A percentile compares a stretch with the other conserved stretches of the same genome.
These are phyloP conservation scores for Crassisporium funariophilum DNA, from an alignment of 768 basidiomycete genomes.

Conservation along the genomic window DNA sequence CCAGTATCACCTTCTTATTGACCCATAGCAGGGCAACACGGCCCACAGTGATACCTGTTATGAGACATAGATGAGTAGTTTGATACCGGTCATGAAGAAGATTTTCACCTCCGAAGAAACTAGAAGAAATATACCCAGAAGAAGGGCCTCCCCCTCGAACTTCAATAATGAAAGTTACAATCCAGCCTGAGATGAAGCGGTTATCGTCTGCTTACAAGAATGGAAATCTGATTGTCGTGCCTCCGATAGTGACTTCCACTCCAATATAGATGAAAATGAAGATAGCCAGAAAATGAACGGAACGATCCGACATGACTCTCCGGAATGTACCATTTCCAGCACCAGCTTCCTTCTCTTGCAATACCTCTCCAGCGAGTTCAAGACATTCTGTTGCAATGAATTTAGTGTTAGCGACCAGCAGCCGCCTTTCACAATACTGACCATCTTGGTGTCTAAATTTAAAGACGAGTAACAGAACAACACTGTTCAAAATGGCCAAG, in stretches of 20 bases:
- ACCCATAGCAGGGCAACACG: conserved; percentile 57
- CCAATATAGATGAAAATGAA: conserved; percentile 72
- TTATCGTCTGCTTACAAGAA: too few relatives aligned
- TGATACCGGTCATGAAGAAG: neutral
- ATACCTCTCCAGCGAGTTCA: conserved; percentile 50
- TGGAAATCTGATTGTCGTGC: too few relatives aligned
- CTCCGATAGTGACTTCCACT: conserved; percentile 62
- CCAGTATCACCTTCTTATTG: conserved; percentile 51
- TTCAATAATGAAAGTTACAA: conserved; percentile 45
- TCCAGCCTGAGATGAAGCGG: conserved; percentile 74
- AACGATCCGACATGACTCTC: conserved; percentile 52
- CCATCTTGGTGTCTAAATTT: conserved; percentile 73
- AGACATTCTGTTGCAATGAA: conserved; percentile 68
- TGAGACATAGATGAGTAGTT: neutral
- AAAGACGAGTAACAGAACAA: conserved; percentile 59
- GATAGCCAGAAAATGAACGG: conserved; percentile 63
- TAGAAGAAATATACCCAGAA: conserved; percentile 9
- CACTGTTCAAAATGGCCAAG: conserved; percentile 58
- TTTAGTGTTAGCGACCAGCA: too few relatives aligned
- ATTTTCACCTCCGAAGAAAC: conserved; percentile 43
- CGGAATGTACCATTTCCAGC: conserved; percentile 42
- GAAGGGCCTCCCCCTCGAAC: conserved; percentile 7
- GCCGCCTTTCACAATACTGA: too few relatives aligned
- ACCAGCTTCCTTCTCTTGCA: conserved; percentile 39
- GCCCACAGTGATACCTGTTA: conserved; percentile 56